These are phyloP conservation scores for Populus euphratica DNA, from an alignment of 345 rosid genomes.

Conservation along the genomic window DNA sequence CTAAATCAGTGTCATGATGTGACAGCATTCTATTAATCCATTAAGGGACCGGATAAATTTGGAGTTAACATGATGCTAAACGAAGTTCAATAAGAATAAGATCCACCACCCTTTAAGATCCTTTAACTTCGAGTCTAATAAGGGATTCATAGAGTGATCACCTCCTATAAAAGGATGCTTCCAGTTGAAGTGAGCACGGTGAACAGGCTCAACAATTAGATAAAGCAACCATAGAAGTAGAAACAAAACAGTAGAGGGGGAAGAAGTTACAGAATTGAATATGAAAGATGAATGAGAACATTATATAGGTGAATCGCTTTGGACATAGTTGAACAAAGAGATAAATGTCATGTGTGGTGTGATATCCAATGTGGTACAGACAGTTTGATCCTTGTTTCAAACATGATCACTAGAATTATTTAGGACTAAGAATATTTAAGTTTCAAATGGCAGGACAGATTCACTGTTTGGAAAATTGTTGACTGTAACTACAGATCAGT, in stretches of 20 bases:
- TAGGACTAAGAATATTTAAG: not conserved
- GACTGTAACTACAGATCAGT: not conserved
- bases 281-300: not conserved
- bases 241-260: not conserved
- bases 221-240: not conserved
- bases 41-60: too few species aligned
- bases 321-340: not conserved
- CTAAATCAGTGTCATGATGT: not conserved
- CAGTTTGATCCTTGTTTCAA: not conserved
- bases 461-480: not conserved
- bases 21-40: not conserved
- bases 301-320: not conserved
- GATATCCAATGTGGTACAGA: not conserved
- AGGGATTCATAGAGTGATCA: not conserved
- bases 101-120: not conserved
- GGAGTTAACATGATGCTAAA: too few species aligned
- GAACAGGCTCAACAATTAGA: not conserved
- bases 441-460: not conserved
- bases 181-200: not conserved
- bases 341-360: not conserved
- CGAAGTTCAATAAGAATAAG: not conserved
- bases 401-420: not conserved
- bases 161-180: not conserved
- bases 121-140: not conserved
- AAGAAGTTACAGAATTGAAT: not conserved